These are phyloP conservation scores for Boletus vinaceobasis DNA, from an alignment of 768 basidiomycete species.

Conservation along the genomic window DNA sequence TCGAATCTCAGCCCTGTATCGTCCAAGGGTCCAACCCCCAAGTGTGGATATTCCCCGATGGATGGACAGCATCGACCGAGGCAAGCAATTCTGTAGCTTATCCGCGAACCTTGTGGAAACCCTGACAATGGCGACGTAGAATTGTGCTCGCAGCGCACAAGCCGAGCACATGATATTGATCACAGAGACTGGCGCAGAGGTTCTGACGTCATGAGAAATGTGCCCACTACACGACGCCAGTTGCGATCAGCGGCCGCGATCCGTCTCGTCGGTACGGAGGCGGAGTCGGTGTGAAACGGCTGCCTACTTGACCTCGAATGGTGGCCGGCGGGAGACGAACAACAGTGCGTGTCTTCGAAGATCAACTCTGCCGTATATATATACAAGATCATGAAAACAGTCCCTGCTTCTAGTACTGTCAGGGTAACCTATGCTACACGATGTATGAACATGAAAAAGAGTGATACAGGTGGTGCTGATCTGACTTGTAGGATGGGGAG, in stretches of 20 bases:
- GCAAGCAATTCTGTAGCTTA: slow-evolving; percentile 36
- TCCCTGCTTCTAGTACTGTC: background rate
- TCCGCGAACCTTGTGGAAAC: background rate
- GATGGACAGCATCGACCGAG: slow-evolving; percentile 91
- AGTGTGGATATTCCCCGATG: slow-evolving; percentile 83
- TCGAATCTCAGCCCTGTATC: slow-evolving; percentile 55
- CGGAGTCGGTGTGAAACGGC: too few relatives aligned
- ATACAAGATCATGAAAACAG: background rate
- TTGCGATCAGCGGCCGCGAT: too few relatives aligned
- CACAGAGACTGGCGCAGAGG: slow-evolving; percentile 72
- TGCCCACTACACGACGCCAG: background rate
- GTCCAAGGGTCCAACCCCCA: slow-evolving; percentile 69
- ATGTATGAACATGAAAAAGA: background rate
- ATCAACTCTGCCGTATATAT: background rate
- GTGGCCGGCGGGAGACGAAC: background rate
- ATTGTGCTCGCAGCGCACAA: slow-evolving; percentile 79
- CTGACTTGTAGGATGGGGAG: background rate
- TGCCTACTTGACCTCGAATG: background rate
- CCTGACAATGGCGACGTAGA: slow-evolving; percentile 39
- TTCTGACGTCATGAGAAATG: slow-evolving; percentile 53
- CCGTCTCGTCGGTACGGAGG: background rate
- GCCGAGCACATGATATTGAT: slow-evolving; percentile 88
- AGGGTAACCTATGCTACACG: slow-evolving; percentile 16
- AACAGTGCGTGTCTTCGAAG: background rate
- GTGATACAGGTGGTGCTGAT: background rate